Conservation (phyloP, 2,329 filamentous ascomycete species). For the Celoporthe dispersa region DNA sequence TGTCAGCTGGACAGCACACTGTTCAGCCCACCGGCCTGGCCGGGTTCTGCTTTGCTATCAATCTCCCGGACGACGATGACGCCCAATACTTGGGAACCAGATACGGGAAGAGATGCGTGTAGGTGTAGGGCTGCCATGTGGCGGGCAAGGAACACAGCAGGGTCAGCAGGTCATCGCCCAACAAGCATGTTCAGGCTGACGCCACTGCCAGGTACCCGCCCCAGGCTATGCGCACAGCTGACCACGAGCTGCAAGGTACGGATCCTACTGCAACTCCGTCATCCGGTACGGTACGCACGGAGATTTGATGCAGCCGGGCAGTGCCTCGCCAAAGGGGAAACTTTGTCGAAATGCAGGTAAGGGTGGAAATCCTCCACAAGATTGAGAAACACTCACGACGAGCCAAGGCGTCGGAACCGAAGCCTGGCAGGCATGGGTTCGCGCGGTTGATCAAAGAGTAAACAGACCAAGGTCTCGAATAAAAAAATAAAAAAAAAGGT, state of each 20-base stretch:
- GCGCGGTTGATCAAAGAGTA: background rate
- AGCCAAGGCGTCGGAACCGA: conserved; percentile 23
- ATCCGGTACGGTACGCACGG: conserved; percentile 5
- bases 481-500: conserved; percentile 18
- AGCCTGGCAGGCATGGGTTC: conserved; percentile 16
- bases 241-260: conserved; percentile 19
- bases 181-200: conserved; percentile 23
- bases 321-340: conserved; percentile 4
- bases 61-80: conserved; percentile 25
- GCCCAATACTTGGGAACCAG: conserved; percentile 16
- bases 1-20: conserved; percentile 24
- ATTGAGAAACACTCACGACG: conserved; percentile 24
- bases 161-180: conserved; percentile 21
- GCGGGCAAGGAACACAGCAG: conserved; percentile 19
- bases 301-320: conserved; percentile 15
- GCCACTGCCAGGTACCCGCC: conserved; percentile 27
- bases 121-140: conserved; percentile 27
- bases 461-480: conserved; percentile 7
- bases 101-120: conserved; percentile 5
- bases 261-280: conserved; percentile 19
- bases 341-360: background rate
- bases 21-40: conserved; percentile 27
- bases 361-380: background rate
- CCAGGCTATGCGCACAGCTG: conserved; percentile 25
- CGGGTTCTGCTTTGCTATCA: conserved; percentile 21